phyloP scores from a whole-genome alignment of 2,329 filamentous ascomycete species.

The Mycosphaerella arachidis region DNA sequence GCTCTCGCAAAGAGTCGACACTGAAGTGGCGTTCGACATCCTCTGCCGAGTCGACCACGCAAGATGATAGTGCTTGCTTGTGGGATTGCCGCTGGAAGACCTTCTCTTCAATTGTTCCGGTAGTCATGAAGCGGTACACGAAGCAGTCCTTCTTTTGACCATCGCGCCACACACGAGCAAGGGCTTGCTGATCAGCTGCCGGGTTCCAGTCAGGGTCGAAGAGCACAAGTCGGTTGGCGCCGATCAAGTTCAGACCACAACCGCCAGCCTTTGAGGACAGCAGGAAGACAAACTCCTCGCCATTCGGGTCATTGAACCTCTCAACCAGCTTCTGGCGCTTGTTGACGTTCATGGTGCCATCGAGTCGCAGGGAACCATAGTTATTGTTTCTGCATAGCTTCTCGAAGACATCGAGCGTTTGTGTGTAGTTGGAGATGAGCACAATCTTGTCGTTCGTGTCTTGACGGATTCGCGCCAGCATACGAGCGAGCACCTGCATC shows the following conservation, averaged over 20 bases:
- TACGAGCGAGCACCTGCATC: constrained; percentile 90
- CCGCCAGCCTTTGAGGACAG: constrained; percentile 94
- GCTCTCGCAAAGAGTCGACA: constrained; percentile 79
- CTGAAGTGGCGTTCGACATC: constrained; percentile 97
- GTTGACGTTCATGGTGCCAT: constrained; percentile 96
- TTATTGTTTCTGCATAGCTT: constrained; percentile 76
- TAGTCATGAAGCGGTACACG: constrained; percentile 98
- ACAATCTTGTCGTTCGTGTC: constrained; percentile 99
- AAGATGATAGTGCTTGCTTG: constrained; percentile 93
- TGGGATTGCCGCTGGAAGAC: constrained; percentile 98
- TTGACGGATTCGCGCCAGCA: constrained; percentile 90
- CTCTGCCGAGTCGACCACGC: constrained; percentile 92
- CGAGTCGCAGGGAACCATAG: constrained; percentile 83
- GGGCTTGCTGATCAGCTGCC: constrained; percentile 91
- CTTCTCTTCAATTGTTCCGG: constrained; percentile 97
- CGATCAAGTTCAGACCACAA: constrained; percentile 92
- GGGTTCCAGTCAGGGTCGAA: constrained; percentile 97
- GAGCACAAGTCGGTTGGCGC: constrained; percentile 86
- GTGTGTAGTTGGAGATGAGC: constrained; percentile 96
- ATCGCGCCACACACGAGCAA: constrained; percentile 97
- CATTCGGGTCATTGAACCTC: constrained; percentile 91
- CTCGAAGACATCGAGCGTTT: constrained; percentile 92
- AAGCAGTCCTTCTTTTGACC: constrained; percentile 99
- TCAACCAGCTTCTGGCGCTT: constrained; percentile 97
- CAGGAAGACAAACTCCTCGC: constrained; percentile 89